Conservation (phyloP, 495 filamentous ascomycete species). For the Cetradonia linearis region DNA sequence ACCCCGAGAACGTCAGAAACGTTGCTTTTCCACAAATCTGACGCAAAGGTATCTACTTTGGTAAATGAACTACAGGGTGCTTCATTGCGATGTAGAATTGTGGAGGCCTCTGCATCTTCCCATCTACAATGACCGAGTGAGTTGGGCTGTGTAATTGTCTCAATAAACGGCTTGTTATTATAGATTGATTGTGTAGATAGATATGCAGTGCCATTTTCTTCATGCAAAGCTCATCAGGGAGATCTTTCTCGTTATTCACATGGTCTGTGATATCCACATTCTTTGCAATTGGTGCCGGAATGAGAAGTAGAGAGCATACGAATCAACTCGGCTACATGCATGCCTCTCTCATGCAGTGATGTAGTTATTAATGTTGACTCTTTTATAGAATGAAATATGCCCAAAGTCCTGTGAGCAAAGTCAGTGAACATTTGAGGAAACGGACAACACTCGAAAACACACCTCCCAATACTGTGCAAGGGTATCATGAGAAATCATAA, state of each 20-base stretch:
- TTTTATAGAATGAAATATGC: conserved; percentile 69
- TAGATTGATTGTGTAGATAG: too few species aligned
- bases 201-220: too few species aligned
- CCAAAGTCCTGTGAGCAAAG: conserved; percentile 41
- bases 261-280: neutral
- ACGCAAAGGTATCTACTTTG: too few species aligned
- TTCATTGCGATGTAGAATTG: too few species aligned
- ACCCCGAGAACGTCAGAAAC: neutral
- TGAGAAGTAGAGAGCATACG: neutral
- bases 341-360: conserved; percentile 5
- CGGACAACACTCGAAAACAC: neutral
- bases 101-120: too few species aligned
- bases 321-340: neutral
- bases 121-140: too few species aligned
- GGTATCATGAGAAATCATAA: conserved; percentile 64
- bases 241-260: neutral
- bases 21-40: neutral
- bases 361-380: conserved; percentile 61
- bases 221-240: too few species aligned
- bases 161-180: too few species aligned
- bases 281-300: neutral
- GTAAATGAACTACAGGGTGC: too few species aligned
- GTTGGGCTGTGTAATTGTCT: too few species aligned
- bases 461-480: conserved; percentile 75
- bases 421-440: neutral